Conservation (phyloP, 139 green algal species). For the Chlamydomonas eustigma region DNA sequence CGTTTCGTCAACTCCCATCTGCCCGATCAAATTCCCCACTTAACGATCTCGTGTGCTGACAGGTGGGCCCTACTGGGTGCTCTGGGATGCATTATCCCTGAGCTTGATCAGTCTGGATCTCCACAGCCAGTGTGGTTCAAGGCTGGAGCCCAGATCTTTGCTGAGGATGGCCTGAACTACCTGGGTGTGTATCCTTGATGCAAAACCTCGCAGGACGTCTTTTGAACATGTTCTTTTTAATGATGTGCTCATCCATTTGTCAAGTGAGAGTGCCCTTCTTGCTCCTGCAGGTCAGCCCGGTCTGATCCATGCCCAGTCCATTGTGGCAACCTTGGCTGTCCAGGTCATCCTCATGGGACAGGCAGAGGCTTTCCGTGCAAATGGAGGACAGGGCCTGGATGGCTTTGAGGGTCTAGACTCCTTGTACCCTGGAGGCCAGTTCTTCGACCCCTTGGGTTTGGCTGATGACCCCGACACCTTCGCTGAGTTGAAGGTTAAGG, state of each 20-base stretch:
- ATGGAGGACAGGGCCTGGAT: slow-evolving; percentile 79
- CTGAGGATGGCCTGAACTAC: slow-evolving; percentile 70
- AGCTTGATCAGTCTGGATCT: neutral
- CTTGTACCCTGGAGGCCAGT: slow-evolving; percentile 55
- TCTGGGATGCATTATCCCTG: slow-evolving; percentile 65
- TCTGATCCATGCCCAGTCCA: slow-evolving; percentile 87
- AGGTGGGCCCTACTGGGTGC: slow-evolving; percentile 95
- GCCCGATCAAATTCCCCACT: too few relatives aligned
- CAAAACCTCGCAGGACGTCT: too few relatives aligned
- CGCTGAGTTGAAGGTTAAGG: slow-evolving; percentile 75
- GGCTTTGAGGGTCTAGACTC: slow-evolving; percentile 48
- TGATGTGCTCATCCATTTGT: too few relatives aligned
- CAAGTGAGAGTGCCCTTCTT: neutral
- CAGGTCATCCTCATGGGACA: slow-evolving; percentile 89
- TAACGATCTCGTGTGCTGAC: too few relatives aligned
- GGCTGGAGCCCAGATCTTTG: slow-evolving; percentile 74
- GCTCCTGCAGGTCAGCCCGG: slow-evolving; percentile 17
- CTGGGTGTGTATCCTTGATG: slow-evolving; percentile 50
- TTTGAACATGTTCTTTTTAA: neutral
- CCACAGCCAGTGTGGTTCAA: slow-evolving; percentile 76
- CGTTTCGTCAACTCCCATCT: too few relatives aligned
- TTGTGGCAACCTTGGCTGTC: slow-evolving; percentile 75
- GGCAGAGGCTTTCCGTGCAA: slow-evolving; percentile 89
- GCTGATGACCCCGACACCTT: slow-evolving; percentile 93
- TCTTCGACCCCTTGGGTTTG: slow-evolving; percentile 94